Evolutionary conservation across 2,329 filamentous ascomycete species (phyloP).

Genomic region (Colletotrichum chrysophilum): DNA sequence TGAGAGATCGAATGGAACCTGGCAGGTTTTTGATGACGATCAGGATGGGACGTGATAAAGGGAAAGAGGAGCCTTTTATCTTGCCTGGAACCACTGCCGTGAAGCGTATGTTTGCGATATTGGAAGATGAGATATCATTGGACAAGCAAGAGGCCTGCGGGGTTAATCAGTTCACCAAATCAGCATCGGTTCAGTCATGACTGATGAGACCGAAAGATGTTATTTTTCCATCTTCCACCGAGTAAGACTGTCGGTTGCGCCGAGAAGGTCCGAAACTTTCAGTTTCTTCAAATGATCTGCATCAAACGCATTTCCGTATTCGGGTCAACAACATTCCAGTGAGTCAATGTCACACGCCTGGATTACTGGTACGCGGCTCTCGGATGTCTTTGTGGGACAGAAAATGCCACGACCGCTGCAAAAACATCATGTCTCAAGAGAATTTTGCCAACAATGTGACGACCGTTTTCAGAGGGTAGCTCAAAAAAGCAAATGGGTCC

Average conservation of each 20-base stretch:
- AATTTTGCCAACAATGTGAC: not conserved
- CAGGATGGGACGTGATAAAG: not conserved
- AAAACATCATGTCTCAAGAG: fast-evolving
- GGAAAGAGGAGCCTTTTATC: fast-evolving
- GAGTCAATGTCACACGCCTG: not conserved
- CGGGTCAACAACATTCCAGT: not conserved
- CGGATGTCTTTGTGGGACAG: not conserved
- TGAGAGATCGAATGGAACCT: not conserved
- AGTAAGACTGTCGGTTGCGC: not conserved
- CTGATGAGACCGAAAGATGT: not conserved
- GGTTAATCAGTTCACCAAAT: fast-evolving
- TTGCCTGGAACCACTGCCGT: fast-evolving
- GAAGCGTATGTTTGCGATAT: fast-evolving
- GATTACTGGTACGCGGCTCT: not conserved
- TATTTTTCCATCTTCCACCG: not conserved
- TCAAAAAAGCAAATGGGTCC: not conserved
- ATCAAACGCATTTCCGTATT: not conserved
- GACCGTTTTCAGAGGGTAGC: too few species aligned
- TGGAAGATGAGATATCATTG: not conserved
- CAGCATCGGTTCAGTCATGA: fast-evolving
- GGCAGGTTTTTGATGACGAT: not conserved
- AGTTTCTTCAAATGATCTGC: not conserved
- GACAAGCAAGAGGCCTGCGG: not conserved
- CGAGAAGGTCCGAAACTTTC: not conserved
- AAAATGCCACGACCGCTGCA: not conserved